A percentile compares a stretch with the other conserved stretches of the same genome.
Conservation (phyloP, 2,329 filamentous ascomycete species). For the Xylariales sp. region DNA sequence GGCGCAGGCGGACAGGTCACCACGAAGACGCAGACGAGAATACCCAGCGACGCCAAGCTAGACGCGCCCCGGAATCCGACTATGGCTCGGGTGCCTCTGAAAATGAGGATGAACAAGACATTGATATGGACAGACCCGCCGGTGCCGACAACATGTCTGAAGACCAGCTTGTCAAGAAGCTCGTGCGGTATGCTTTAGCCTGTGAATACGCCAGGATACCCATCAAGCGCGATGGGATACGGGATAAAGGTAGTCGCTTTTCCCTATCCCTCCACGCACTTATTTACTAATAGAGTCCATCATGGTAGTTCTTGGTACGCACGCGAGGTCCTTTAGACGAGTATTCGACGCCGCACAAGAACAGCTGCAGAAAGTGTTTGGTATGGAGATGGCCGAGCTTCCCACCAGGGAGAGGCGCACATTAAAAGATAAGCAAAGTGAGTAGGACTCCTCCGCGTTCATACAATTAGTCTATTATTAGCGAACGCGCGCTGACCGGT, state of each 20-base stretch:
- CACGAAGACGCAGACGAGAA: conserved; percentile 54
- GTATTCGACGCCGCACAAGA: conserved; percentile 83
- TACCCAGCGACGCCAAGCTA: conserved; percentile 43
- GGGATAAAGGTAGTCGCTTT: conserved; percentile 66
- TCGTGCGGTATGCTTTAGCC: conserved; percentile 75
- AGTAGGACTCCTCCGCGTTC: conserved; percentile 51
- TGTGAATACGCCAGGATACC: conserved; percentile 72
- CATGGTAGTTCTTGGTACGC: conserved; percentile 74
- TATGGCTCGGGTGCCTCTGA: conserved; percentile 51
- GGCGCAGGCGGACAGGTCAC: conserved; percentile 49
- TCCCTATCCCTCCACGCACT: neutral
- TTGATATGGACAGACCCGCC: conserved; percentile 35
- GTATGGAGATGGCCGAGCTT: conserved; percentile 92
- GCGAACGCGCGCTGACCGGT: conserved; percentile 55
- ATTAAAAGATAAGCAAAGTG: conserved; percentile 77
- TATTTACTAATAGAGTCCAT: conserved; percentile 1
- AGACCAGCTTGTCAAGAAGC: conserved; percentile 69
- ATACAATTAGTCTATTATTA: conserved; percentile 2
- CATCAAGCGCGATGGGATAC: conserved; percentile 71
- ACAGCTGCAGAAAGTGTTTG: conserved; percentile 78
- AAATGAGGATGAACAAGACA: conserved; percentile 34
- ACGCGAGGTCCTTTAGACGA: conserved; percentile 75
- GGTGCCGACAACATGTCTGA: conserved; percentile 50
- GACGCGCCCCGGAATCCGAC: conserved; percentile 42
- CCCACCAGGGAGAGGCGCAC: conserved; percentile 84